Conservation (phyloP, 371 early-diverging fungal species). For the Circinella umbellata region DNA sequence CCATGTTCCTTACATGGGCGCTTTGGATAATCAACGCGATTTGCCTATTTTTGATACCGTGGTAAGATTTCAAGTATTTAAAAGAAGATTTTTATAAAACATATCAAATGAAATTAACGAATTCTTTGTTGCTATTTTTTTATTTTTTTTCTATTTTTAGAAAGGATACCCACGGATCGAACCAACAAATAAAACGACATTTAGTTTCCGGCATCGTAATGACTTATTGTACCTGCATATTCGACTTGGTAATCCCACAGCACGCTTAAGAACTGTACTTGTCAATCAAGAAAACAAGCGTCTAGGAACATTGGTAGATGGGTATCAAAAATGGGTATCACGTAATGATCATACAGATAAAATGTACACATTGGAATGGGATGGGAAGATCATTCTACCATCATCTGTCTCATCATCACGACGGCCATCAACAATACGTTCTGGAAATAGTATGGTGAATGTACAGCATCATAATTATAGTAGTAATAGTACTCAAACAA, state of each 20-base stretch:
- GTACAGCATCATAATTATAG: no score
- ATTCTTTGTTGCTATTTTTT: no score
- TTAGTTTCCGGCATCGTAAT: slow-evolving; percentile 7
- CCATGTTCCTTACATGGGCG: slow-evolving; percentile 24
- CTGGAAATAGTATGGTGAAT: no score
- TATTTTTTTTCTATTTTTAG: background rate
- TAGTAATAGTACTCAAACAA: background rate
- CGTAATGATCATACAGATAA: slow-evolving; percentile 23
- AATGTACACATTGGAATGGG: slow-evolving; percentile 16
- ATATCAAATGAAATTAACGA: no score
- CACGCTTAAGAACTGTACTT: slow-evolving; percentile 12
- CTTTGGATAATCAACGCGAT: slow-evolving; percentile 20
- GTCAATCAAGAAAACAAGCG: background rate
- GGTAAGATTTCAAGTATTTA: slow-evolving; percentile 12
- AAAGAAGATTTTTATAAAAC: no score
- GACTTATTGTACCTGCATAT: slow-evolving; percentile 14
- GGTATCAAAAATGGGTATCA: slow-evolving; percentile 16
- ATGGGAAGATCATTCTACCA: slow-evolving; percentile 3
- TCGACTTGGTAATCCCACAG: slow-evolving; percentile 25
- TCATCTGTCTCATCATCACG: background rate
- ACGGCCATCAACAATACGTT: no score
- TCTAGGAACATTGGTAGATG: slow-evolving; percentile 15
- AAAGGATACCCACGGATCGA: slow-evolving; percentile 23
- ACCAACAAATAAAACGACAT: background rate
- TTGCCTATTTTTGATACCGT: slow-evolving; percentile 26